Conservation (phyloP, 106 monocot species). For the Hemerocallis citrina region DNA sequence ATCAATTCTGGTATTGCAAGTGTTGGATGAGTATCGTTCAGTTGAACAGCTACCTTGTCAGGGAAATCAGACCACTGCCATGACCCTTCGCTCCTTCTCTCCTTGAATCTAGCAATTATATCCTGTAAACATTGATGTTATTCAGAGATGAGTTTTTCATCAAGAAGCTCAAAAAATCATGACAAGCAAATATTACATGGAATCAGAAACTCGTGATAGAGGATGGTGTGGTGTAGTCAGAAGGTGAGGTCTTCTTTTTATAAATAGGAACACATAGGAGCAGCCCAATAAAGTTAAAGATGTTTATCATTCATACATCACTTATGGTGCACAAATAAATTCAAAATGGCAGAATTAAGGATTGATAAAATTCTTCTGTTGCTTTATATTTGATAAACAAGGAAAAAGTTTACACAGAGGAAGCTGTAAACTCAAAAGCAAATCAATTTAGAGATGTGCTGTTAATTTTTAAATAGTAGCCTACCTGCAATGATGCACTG, state of each 20-base stretch:
- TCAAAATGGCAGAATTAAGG: neutral
- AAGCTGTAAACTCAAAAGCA: neutral
- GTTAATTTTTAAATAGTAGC: conserved; percentile 10
- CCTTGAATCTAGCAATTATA: conserved; percentile 88
- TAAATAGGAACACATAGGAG: neutral
- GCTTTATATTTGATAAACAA: neutral
- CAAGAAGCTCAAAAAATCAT: neutral
- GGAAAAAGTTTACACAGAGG: neutral
- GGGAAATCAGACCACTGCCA: conserved; percentile 69
- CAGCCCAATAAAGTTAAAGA: neutral
- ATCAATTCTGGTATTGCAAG: conserved; percentile 95
- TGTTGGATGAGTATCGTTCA: conserved; percentile 96
- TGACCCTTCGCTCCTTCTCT: conserved; percentile 44
- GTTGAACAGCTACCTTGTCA: conserved; percentile 82
- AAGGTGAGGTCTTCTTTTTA: neutral
- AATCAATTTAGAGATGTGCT: neutral
- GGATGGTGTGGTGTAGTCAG: neutral
- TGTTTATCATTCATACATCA: neutral
- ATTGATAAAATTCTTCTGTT: neutral
- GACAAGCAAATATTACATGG: neutral
- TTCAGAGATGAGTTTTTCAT: neutral
- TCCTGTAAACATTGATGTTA: conserved; percentile 47
- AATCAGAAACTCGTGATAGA: neutral
- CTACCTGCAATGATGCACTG: conserved; percentile 93
- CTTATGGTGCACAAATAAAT: neutral